Evolutionary conservation across 2,329 filamentous ascomycete species (phyloP), one percentile per base, ranked within the genome.

Genomic region (Fusarium sterilihyphosum): DNA sequence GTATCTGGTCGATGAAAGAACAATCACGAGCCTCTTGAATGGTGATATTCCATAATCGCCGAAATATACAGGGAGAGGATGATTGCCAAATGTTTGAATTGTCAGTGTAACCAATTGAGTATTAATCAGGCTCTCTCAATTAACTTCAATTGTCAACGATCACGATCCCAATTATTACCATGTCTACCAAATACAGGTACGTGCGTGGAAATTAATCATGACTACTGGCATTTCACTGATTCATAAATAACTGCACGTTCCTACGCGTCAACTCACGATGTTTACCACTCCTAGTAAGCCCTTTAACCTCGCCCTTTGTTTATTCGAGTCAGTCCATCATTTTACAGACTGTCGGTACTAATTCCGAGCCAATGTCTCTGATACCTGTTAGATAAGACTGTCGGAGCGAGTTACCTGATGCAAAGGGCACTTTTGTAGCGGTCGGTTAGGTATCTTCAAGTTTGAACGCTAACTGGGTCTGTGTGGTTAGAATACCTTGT

Each of bases 151-250:
- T 33, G 4, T 33, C 24, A 31, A 54, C 33, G 52, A 73, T 70
- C 72, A 46, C 57, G 72, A 74, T 75, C 67, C 18, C 52, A 56
- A 59, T 50, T 14, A 65, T 73, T 53, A 26, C 64, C 46, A 8
- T 58, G 65, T 75, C 64, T 74, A 74, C 71, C 40, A 43, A 43
- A 49, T 29, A 50, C 20, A 20, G 33, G 57, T 59, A 59, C 58
- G 53, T 65, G 60, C 31, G 40, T 65, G 57, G 47, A 63, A 69
- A 73, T 70, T 72, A 31, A 40, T 50, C 57, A 61, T 46, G 40
- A 33, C 47, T 60, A 59, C 73, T 78, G 73, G 76, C 43, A 78
- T 78, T 77, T 44, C 16, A 41, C 33, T 77, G 66, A 70, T 70
- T 73, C 61, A 69, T 18, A 35, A 56, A 26, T 47, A 40, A 52